Conservation (phyloP, 805 yeast species). For the Saccharomycopsis microspora region DNA sequence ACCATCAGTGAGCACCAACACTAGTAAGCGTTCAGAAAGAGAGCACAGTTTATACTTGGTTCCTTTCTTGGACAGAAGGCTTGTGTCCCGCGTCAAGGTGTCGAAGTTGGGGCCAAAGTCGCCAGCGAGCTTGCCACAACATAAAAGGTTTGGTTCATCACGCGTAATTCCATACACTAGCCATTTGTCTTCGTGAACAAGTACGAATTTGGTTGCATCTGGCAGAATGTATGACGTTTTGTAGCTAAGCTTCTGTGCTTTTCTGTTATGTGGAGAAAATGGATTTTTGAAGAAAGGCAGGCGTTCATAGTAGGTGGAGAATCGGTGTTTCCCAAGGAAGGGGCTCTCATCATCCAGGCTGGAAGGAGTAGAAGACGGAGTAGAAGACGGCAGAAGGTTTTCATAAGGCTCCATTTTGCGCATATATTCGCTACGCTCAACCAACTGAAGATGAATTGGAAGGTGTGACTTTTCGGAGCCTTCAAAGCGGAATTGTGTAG, state of each 20-base stretch:
- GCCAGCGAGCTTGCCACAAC: slow-evolving; percentile 60
- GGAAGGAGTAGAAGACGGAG: not conserved
- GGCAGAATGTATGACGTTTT: slow-evolving; percentile 50
- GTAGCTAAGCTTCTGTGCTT: slow-evolving; percentile 9
- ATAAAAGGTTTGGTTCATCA: slow-evolving; percentile 41
- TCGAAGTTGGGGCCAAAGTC: slow-evolving; percentile 48
- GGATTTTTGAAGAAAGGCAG: slow-evolving; percentile 15
- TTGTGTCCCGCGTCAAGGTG: slow-evolving; percentile 20
- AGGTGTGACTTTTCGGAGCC: not conserved
- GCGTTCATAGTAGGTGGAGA: slow-evolving; percentile 14
- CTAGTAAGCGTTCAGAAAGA: slow-evolving; percentile 31
- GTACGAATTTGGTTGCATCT: slow-evolving; percentile 50
- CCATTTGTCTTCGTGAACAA: slow-evolving; percentile 60
- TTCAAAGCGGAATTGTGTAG: no score
- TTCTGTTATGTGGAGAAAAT: slow-evolving; percentile 7
- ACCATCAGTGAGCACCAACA: slow-evolving; percentile 64
- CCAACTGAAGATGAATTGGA: slow-evolving; percentile 11
- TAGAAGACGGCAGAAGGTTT: not conserved
- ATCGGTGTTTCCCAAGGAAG: slow-evolving; percentile 12
- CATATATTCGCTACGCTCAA: slow-evolving; percentile 15
- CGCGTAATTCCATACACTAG: slow-evolving; percentile 53
- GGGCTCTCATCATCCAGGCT: not conserved
- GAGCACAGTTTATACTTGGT: slow-evolving; percentile 8
- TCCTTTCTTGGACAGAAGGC: not conserved
- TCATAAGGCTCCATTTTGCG: slow-evolving; percentile 1